Conservation (phyloP, 1,284 basidiomycete genomes). For the Fomitopsis schrenkii region DNA sequence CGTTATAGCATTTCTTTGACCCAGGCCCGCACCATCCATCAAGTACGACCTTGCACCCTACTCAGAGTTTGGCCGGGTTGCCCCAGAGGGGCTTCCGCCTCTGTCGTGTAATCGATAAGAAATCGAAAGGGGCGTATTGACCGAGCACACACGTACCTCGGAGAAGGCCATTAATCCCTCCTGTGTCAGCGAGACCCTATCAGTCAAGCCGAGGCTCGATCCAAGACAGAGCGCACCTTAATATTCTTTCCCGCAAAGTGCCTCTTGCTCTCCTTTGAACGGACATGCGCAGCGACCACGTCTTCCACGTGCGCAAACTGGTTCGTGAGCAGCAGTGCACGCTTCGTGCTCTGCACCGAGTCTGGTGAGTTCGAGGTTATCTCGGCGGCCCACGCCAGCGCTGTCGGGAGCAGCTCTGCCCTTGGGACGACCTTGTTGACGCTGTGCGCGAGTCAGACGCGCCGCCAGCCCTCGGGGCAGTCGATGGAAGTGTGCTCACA, state of each 20-base stretch:
- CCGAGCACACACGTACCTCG: constrained; percentile 26
- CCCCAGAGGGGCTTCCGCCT: constrained; percentile 57
- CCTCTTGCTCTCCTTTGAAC: constrained; percentile 47
- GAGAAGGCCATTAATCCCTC: constrained; percentile 41
- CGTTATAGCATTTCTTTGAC: too few species aligned
- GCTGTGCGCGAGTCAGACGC: constrained; percentile 30
- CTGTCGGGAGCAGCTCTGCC: constrained; percentile 54
- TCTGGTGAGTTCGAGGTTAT: constrained; percentile 76
- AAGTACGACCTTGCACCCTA: too few species aligned
- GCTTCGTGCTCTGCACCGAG: constrained; percentile 75
- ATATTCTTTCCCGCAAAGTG: constrained; percentile 72
- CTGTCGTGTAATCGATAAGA: constrained; percentile 27
- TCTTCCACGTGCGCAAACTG: constrained; percentile 53
- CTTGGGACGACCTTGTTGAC: constrained; percentile 66
- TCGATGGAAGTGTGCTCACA: constrained; percentile 43
- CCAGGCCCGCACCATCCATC: too few species aligned
- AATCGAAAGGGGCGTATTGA: not conserved
- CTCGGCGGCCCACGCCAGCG: constrained; percentile 58
- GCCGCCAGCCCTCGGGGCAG: not conserved
- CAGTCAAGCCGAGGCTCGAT: not conserved
- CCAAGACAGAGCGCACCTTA: constrained; percentile 38
- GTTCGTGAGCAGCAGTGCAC: constrained; percentile 51
- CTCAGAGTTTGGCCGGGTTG: constrained; percentile 50
- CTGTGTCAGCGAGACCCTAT: constrained; percentile 16
- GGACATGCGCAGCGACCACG: constrained; percentile 45